Evolutionary conservation across 768 basidiomycete species (phyloP).

Genomic region (Hebeloma cylindrosporum): DNA sequence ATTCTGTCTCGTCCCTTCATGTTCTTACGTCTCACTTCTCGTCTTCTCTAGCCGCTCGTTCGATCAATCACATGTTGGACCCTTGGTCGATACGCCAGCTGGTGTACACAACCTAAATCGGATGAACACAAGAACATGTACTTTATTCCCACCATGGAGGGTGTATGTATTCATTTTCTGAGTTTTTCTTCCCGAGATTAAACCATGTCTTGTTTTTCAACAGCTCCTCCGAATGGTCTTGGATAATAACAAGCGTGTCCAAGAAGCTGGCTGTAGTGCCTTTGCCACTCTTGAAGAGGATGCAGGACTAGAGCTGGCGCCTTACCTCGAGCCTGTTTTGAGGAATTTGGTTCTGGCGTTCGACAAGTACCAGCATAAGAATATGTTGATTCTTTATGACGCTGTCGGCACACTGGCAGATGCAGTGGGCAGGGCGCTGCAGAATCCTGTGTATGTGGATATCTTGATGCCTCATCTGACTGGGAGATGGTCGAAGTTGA

Average conservation of each 20-base stretch:
- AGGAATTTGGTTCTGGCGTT: constrained; percentile 95
- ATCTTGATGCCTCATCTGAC: constrained; percentile 96
- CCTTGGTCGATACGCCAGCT: constrained; percentile 96
- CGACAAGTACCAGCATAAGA: constrained; percentile 98
- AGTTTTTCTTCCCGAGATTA: background rate
- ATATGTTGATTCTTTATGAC: constrained; percentile 97
- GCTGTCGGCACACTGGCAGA: constrained; percentile 99
- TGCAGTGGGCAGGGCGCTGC: constrained; percentile 86
- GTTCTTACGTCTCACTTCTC: constrained; percentile 12
- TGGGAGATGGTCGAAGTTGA: constrained; percentile 84
- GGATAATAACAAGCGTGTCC: constrained; percentile 98
- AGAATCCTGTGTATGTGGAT: constrained; percentile 85
- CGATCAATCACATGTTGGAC: constrained; percentile 99
- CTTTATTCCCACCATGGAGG: constrained; percentile 98
- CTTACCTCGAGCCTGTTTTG: constrained; percentile 93
- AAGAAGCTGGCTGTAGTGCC: constrained; percentile 98
- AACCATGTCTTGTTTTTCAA: background rate
- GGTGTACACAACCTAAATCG: constrained; percentile 85
- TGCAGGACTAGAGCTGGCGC: constrained; percentile 84
- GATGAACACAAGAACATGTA: constrained; percentile 87
- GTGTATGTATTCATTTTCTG: constrained; percentile 49
- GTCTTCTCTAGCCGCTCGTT: constrained; percentile 74
- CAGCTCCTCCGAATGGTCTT: constrained; percentile 96
- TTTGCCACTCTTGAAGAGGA: constrained; percentile 99
- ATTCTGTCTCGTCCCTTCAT: constrained; percentile 8